A percentile compares a stretch with the other conserved stretches of the same genome.
Evolutionary conservation across 108 stramenopile genomes (phyloP).

Genomic region (Nitzschia sp.): DNA sequence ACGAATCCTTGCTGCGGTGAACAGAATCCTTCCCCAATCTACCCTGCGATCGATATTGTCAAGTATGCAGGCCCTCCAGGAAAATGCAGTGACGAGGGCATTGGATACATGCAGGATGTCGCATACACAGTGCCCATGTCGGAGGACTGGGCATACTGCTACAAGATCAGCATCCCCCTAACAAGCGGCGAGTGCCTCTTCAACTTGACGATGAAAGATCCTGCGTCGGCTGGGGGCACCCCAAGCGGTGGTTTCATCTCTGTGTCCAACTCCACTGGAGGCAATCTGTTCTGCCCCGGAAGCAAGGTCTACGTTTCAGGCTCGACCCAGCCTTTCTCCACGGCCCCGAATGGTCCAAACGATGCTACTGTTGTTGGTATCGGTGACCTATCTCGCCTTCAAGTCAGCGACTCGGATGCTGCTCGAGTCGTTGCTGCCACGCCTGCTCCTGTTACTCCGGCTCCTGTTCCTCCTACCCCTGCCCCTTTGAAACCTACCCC

Average conservation of each 20-base stretch:
- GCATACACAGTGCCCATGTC: not conserved
- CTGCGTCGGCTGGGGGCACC: too few species aligned
- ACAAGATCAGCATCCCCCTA: not conserved
- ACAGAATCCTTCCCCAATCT: too few species aligned
- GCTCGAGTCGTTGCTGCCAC: not conserved
- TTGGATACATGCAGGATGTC: not conserved
- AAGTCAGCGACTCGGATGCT: not conserved
- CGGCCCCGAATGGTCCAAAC: not conserved
- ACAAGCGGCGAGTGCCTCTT: not conserved
- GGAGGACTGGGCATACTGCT: not conserved
- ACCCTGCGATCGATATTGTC: not conserved
- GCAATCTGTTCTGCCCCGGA: not conserved
- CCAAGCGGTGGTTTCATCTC: not conserved
- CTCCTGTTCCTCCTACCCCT: not conserved
- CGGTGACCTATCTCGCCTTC: not conserved
- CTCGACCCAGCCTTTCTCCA: not conserved
- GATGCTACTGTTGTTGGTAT: not conserved
- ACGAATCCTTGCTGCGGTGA: too few species aligned
- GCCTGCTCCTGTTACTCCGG: not conserved
- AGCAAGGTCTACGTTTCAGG: not conserved
- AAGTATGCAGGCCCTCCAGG: slow-evolving; percentile 9
- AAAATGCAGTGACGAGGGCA: not conserved
- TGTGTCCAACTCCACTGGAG: not conserved
- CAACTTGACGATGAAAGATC: not conserved
- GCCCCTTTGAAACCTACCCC: too few species aligned